Percentiles rank a stretch among this genome's conserved stretches.
These are phyloP conservation scores for Emergomyces africanus DNA, from an alignment of 2,329 filamentous ascomycete species.

Conservation along the genomic window DNA sequence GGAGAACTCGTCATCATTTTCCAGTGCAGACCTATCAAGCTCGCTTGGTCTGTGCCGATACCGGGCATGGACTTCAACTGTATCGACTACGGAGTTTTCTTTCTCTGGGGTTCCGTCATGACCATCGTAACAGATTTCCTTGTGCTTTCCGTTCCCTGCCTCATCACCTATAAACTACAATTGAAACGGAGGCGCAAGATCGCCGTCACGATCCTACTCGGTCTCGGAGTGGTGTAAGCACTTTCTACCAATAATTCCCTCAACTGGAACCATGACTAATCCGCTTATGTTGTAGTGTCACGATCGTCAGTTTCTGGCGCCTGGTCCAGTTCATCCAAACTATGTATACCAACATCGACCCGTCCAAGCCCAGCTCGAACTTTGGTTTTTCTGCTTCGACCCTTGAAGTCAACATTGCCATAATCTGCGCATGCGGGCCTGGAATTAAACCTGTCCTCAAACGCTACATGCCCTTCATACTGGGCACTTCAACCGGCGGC, in stretches of 20 bases:
- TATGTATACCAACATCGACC: conserved; percentile 7
- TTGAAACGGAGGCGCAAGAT: conserved; percentile 18
- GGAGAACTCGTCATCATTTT: conserved; percentile 20
- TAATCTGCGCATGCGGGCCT: conserved; percentile 19
- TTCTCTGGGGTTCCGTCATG: conserved; percentile 15
- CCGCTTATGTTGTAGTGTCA: conserved; percentile 11
- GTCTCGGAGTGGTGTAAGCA: conserved; percentile 17
- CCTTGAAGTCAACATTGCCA: conserved; percentile 19
- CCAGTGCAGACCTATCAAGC: conserved; percentile 18
- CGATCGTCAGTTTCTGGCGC: conserved; percentile 19
- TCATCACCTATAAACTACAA: conserved; percentile 19
- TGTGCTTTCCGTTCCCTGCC: conserved; percentile 19
- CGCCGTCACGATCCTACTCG: conserved; percentile 19
- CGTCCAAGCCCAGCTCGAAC: conserved; percentile 10
- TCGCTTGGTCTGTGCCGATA: conserved; percentile 10
- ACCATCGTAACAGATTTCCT: conserved; percentile 22
- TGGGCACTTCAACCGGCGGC: conserved; percentile 5
- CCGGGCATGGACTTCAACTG: conserved; percentile 12
- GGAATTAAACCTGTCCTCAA: conserved; percentile 14
- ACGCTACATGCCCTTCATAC: conserved; percentile 4
- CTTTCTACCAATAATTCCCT: not conserved
- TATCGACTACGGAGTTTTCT: conserved; percentile 19
- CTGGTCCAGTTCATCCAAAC: conserved; percentile 16
- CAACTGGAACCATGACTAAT: not conserved
- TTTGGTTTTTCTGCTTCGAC: conserved; percentile 19